A percentile compares a stretch with the other conserved stretches of the same genome.
Conservation (phyloP, 352 stramenopile species). For the Globisporangium heterothallicum region DNA sequence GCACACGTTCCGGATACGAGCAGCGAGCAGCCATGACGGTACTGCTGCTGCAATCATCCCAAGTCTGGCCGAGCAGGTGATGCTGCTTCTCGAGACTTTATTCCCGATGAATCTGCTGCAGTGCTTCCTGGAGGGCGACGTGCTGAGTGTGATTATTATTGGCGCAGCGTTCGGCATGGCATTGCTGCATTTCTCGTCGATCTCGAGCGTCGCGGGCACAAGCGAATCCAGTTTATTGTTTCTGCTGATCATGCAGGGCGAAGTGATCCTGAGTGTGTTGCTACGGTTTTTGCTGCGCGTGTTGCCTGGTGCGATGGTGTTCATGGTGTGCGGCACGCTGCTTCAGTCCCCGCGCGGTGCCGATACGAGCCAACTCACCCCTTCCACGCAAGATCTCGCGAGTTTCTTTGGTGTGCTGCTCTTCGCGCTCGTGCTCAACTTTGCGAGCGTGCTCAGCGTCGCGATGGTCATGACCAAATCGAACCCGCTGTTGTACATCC, state of each 20-base stretch:
- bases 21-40: conserved; percentile 3
- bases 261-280: conserved; percentile 35
- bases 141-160: conserved; percentile 30
- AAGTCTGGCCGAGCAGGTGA: conserved; percentile 24
- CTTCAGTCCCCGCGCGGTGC: conserved; percentile 18
- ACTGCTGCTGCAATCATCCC: conserved; percentile 15
- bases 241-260: conserved; percentile 35
- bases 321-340: conserved; percentile 39
- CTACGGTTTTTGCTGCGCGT: conserved; percentile 30
- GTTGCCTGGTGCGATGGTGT: conserved; percentile 34
- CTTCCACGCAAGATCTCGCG: conserved; percentile 28
- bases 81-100: conserved; percentile 22
- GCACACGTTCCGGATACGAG: conserved; percentile 21
- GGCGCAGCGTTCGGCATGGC: conserved; percentile 27
- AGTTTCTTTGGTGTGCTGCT: conserved; percentile 39
- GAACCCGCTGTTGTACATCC: conserved; percentile 43
- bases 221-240: conserved; percentile 35
- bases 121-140: conserved; percentile 24
- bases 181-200: conserved; percentile 18
- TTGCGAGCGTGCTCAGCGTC: conserved; percentile 32
- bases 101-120: conserved; percentile 26
- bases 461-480: conserved; percentile 31
- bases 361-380: conserved; percentile 4
- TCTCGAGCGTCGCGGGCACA: conserved; percentile 10
- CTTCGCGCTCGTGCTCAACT: conserved; percentile 34